These are phyloP conservation scores for Tanacetum coccineum DNA, from an alignment of 129 eudicot species.

Conservation along the genomic window DNA sequence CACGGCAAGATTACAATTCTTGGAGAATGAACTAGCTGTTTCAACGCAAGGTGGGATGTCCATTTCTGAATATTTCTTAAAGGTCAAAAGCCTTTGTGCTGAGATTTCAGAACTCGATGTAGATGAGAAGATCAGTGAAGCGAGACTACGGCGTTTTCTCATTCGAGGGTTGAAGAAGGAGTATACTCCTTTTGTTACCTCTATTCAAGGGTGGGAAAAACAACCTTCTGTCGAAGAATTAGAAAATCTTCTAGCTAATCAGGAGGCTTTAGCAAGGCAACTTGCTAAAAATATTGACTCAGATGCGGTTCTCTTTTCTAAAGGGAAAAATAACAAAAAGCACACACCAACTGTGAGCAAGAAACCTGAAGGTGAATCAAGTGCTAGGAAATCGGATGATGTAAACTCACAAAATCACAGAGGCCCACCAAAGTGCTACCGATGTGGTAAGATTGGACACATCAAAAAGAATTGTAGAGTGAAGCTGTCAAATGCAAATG, in stretches of 20 bases:
- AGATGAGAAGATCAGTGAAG: slow-evolving; percentile 11
- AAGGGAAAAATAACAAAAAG: neutral
- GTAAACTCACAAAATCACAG: neutral
- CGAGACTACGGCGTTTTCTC: neutral
- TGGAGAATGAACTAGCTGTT: too few species aligned
- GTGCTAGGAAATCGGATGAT: neutral
- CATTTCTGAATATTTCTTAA: slow-evolving; percentile 8
- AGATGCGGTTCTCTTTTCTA: neutral
- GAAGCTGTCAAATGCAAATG: neutral
- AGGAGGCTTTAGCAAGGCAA: slow-evolving; percentile 31
- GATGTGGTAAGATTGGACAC: slow-evolving; percentile 7
- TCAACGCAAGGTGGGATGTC: too few species aligned
- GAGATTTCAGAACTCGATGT: neutral
- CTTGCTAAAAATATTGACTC: slow-evolving; percentile 1
- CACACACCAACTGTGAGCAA: neutral
- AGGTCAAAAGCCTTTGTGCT: slow-evolving; percentile 10
- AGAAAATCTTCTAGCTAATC: slow-evolving; percentile 17
- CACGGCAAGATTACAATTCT: too few species aligned
- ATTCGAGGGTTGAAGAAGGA: slow-evolving; percentile 22
- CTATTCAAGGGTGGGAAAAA: slow-evolving; percentile 20
- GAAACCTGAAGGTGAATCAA: neutral
- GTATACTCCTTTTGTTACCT: slow-evolving; percentile 22
- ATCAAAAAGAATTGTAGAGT: slow-evolving; percentile 8
- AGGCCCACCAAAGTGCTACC: neutral
- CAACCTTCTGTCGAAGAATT: slow-evolving; percentile 23